Conservation (phyloP, 345 rosid genomes). For the Citrus trifoliata region DNA sequence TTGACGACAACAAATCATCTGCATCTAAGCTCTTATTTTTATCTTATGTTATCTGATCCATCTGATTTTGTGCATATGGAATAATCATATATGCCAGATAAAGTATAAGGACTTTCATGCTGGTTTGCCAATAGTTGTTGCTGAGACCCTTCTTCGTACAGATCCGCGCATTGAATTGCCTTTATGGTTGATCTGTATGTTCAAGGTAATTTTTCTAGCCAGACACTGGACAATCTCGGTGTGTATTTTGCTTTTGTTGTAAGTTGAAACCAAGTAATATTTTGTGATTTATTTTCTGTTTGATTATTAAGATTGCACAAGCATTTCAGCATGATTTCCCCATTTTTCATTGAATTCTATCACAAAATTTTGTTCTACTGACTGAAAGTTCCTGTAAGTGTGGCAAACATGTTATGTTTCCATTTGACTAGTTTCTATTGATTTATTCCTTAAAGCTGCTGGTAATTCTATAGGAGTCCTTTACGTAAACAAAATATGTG, state of each 20-base stretch:
- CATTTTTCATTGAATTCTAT: background rate
- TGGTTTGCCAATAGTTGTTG: conserved; percentile 82
- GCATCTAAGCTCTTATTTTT: background rate
- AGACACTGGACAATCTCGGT: background rate
- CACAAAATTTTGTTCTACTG: background rate
- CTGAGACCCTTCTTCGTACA: conserved; percentile 84
- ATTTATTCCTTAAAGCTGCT: background rate
- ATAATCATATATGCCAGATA: conserved; percentile 46
- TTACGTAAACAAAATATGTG: background rate
- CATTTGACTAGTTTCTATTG: background rate
- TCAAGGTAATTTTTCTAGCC: conserved; percentile 63
- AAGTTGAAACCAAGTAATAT: conserved; percentile 1
- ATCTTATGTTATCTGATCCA: background rate
- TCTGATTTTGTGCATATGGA: background rate
- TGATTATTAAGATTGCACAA: background rate
- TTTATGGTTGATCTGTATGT: conserved; percentile 88
- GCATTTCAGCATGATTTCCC: background rate
- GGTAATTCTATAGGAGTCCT: background rate
- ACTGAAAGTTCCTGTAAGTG: background rate
- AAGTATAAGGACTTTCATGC: conserved; percentile 66
- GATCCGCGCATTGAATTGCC: conserved; percentile 86
- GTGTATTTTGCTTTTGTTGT: background rate
- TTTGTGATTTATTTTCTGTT: background rate
- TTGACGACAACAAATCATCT: background rate
- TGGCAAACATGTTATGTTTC: background rate